Base-by-base conservation (phyloP, 192 early-diverging fungal genomes). In the Lobosporangium transversale region DNA sequence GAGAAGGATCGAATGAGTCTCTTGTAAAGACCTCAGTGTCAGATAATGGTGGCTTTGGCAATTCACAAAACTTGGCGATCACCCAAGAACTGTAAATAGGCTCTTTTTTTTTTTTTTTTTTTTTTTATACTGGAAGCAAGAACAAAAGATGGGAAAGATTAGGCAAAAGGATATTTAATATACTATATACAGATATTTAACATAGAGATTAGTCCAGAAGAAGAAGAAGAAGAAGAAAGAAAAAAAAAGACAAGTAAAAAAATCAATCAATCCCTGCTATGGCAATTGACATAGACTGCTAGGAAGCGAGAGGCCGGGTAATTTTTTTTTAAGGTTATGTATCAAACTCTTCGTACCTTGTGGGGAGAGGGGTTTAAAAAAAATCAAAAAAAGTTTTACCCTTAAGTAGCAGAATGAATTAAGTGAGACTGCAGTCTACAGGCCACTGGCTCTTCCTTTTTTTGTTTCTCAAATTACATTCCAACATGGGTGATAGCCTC, bases 401-500 rank as follows among this genome's bases (percentile, higher is more conserved):
- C 58, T 60, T 60, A 60, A 60, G 27, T 60, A 40, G 14, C 37
- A 10, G 11, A 60, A 18, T 26, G 58, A 26, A 37, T 47, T 47
- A 32, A 60, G 44, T 30, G 35, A 4, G 31, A 47, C n/a, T 33
- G 44, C 44, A 3, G 44, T 2, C 58, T 18, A 23, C 45, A 4
- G 11, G 58, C 24, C 20, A 17, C 15, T 60, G 58, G 58, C 58
- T 60, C 58, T n/a, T n/a, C n/a, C n/a, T n/a, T n/a, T 48, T 35
- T 44, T 44, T 60, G 47, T 60, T 60, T 60, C 31, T 44, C 49
- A 45, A 47, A 60, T 60, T 60, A 60, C 44, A 60, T 69, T 61
- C 43, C 67, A 69, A 69, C 53, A 70, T 70, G 68, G 53, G 52
- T 62, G 68, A 70, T 54, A 61, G 52, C 67, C 52, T 70, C 51